Evolutionary conservation across 2,329 filamentous ascomycete genomes (phyloP), one percentile per base, ranked within the genome.

Genomic region (Rosellinia necatrix): DNA sequence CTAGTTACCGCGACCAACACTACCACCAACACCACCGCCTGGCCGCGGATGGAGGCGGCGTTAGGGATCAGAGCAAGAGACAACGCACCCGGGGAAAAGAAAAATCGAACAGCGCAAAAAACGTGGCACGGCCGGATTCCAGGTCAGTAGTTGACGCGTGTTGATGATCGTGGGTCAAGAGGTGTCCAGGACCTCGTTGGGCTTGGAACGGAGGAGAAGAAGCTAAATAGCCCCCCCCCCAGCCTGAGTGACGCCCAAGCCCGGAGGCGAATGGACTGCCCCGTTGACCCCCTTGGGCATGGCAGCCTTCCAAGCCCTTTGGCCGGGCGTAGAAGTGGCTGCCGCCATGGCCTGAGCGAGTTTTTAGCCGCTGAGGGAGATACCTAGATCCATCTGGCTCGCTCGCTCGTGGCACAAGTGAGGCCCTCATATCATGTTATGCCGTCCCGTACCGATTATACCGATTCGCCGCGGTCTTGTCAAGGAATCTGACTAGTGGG

Each of bases 121-220:
- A 67, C 65, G 65, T 68, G 66, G 65, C 65, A 67, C 64, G 55
- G 59, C 64, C 62, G 50, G 43, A 50, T 48, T 46, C 61, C 53
- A 58, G 60, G 58, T 58, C 44, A 65, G 61, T 57, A 52, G 25
- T n/a, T n/a, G n/a, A n/a, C 12, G 46, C 63, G 64, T 59, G 56
- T 64, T 56, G 49, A 56, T 59, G 34, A 52, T 59, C 54, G 62
- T 61, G 57, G 53, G 46, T 42, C 37, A 46, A 44, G 43, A 15
- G 17, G 37, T 53, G 13, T 38, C 19, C 27, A 8, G n/a, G n/a
- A n/a, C n/a, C 47, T 46, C 24, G 38, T 49, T 42, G 38, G 37
- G 38, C 21, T n/a, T 29, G 41, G 43, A 21, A 37, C 49, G 32
- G 46, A 42, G 32, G 43, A 15, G 41, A 38, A 22, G 17, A 13